Percentiles rank a stretch among this genome's conserved stretches.
Conservation (phyloP, 345 rosid genomes). For the Crucihimalaya himalaica region DNA sequence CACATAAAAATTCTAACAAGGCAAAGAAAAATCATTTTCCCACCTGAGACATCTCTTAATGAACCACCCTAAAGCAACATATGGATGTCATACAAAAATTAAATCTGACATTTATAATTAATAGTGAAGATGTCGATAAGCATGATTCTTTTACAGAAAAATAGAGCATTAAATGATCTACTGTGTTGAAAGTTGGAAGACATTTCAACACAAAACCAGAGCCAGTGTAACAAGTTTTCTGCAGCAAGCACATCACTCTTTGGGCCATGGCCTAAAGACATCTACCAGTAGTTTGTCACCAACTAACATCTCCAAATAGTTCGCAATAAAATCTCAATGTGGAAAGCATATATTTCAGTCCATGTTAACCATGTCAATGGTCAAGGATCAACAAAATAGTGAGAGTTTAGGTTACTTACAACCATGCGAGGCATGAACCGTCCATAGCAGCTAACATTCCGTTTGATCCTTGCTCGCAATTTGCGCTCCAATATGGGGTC, state of each 20-base stretch:
- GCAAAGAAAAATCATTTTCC: not conserved
- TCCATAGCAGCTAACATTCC: slow-evolving; percentile 97
- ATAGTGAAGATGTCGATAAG: not conserved
- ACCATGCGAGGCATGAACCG: slow-evolving; percentile 95
- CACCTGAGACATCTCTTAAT: not conserved
- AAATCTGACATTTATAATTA: not conserved
- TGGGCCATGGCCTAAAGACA: not conserved
- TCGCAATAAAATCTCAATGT: not conserved
- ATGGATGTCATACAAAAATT: not conserved
- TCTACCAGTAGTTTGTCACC: not conserved
- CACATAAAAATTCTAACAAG: not conserved
- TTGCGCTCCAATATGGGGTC: slow-evolving; percentile 92
- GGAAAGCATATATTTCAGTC: slow-evolving; percentile 6
- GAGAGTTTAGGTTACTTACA: slow-evolving; percentile 58
- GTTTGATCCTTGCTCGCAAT: slow-evolving; percentile 89
- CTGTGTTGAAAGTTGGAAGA: not conserved
- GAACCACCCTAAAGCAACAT: not conserved
- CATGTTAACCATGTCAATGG: not conserved
- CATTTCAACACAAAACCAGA: not conserved
- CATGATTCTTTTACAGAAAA: not conserved
- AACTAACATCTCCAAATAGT: not conserved
- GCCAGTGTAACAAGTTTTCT: not conserved
- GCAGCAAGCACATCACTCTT: not conserved
- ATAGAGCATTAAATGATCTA: not conserved
- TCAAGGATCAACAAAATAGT: not conserved